Evolutionary conservation across 2,329 filamentous ascomycete species (phyloP).

Genomic region (Cyanodermella asteris): DNA sequence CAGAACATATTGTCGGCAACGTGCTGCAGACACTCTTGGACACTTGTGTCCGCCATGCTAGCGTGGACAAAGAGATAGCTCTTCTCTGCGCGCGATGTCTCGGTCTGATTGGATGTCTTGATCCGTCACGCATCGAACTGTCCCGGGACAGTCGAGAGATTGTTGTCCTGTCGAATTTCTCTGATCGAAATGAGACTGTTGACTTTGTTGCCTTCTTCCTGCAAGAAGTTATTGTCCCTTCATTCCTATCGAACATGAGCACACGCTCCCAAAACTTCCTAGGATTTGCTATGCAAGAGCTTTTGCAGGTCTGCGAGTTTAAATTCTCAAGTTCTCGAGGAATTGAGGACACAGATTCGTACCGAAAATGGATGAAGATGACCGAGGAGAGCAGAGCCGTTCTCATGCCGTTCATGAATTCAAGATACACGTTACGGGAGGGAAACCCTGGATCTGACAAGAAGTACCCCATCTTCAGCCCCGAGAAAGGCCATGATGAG

Average conservation of each 20-base stretch:
- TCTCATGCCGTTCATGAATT: conserved; percentile 70
- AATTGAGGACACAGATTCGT: conserved; percentile 36
- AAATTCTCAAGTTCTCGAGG: conserved; percentile 32
- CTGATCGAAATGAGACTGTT: conserved; percentile 51
- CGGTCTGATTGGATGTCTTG: conserved; percentile 74
- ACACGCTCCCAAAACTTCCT: conserved; percentile 75
- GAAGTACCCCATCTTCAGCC: conserved; percentile 58
- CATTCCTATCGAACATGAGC: conserved; percentile 78
- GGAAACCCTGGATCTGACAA: conserved; percentile 31
- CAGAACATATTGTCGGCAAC: conserved; percentile 48
- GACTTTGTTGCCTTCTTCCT: conserved; percentile 73
- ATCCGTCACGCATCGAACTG: conserved; percentile 71
- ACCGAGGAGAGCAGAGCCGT: conserved; percentile 60
- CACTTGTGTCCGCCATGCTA: conserved; percentile 60
- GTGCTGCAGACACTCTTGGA: conserved; percentile 65
- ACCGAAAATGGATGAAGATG: conserved; percentile 55
- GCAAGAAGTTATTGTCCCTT: conserved; percentile 69
- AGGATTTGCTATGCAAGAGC: conserved; percentile 83
- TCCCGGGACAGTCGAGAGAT: conserved; percentile 62
- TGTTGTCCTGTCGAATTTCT: conserved; percentile 72
- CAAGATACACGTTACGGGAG: conserved; percentile 53
- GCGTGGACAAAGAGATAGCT: conserved; percentile 42
- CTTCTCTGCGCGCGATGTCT: conserved; percentile 60
- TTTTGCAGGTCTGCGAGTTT: conserved; percentile 59
- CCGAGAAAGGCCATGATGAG: conserved; percentile 44